Percentiles rank a stretch among this genome's conserved stretches.
Conservation (phyloP, 2,329 filamentous ascomycete genomes). For the Nemania sp. region DNA sequence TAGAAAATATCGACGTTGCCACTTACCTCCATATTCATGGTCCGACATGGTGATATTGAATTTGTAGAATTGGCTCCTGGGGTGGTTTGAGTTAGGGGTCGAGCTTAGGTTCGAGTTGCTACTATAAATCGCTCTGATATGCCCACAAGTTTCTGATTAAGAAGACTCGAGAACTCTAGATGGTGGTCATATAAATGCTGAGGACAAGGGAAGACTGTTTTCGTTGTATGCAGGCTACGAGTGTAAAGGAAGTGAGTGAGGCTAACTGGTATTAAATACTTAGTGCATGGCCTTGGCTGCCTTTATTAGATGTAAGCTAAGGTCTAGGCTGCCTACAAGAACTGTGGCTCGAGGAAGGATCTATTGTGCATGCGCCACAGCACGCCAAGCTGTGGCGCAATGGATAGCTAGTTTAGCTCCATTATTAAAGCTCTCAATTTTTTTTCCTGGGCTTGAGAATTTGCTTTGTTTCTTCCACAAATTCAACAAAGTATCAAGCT, state of each 20-base stretch:
- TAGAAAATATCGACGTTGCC: slow-evolving; percentile 9
- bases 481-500: slow-evolving; percentile 10
- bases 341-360: slow-evolving; percentile 3
- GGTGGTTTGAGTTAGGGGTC: background rate
- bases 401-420: slow-evolving; percentile 2
- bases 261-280: slow-evolving; percentile 14
- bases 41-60: slow-evolving; percentile 66
- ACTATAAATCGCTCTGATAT: background rate
- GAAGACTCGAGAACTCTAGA: background rate
- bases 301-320: slow-evolving; percentile 10
- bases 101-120: background rate
- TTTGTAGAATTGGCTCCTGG: slow-evolving; percentile 8
- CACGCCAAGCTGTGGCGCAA: slow-evolving; percentile 34
- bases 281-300: background rate
- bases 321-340: slow-evolving; percentile 2
- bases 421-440: slow-evolving; percentile 30
- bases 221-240: slow-evolving; percentile 19
- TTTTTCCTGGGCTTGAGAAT: slow-evolving; percentile 19
- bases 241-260: slow-evolving; percentile 25
- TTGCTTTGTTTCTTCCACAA: slow-evolving; percentile 17
- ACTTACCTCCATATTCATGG: slow-evolving; percentile 73
- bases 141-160: background rate
- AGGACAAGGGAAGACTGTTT: slow-evolving; percentile 33
- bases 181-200: background rate
- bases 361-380: background rate